Evolutionary conservation across 164 flowering plant genomes (phyloP), one percentile per base, ranked within the genome.

Genomic region (Amborella trichopoda): DNA sequence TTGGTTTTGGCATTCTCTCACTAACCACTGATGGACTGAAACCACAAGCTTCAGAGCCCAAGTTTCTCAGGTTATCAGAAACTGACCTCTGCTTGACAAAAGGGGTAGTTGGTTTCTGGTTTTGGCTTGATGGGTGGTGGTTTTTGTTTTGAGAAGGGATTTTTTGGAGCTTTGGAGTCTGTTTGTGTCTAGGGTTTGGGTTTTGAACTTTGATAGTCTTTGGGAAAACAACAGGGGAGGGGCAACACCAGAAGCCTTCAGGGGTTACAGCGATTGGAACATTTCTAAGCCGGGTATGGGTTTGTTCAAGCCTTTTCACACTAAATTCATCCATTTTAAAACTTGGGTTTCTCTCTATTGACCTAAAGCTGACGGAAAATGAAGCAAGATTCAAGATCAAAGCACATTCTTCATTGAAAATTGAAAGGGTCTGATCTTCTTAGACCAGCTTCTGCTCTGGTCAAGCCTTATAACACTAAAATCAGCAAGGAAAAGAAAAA

Each of bases 221-320:
- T 44, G 82, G 99, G 52, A 93, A 82, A 34, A 61, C 82, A 46
- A 66, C 84, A 26, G 93, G 96, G 27, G 96, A 75, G 8, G 99
- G 96, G 50, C 99, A 93, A 54, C 99, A 93, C 99, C 96, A 93
- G 49, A 93, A 93, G 26, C 99, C 99, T 63, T 93, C 99, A 23
- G 96, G 96, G 11, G 99, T 93, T 20, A 93, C 96, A 34, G 99
- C 99, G 57, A 93, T 84, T 17, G 99, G 99, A 23, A 85, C 99
- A 59, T 73, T 93, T 58, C 74, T 69, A 39, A 87, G 80, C 65
- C 79, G 84, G 40, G 86, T 64, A 43, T 80, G 84, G 14, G 82
- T 81, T 48, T 79, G 79, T 48, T 71, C 86, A 38, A 78, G 75
- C 50, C 66, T 80, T 54, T 73, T 42, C 50, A 82, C 55, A 58